phyloP scores from a whole-genome alignment of 768 basidiomycete genomes.

The Lactarius akahatsu region DNA sequence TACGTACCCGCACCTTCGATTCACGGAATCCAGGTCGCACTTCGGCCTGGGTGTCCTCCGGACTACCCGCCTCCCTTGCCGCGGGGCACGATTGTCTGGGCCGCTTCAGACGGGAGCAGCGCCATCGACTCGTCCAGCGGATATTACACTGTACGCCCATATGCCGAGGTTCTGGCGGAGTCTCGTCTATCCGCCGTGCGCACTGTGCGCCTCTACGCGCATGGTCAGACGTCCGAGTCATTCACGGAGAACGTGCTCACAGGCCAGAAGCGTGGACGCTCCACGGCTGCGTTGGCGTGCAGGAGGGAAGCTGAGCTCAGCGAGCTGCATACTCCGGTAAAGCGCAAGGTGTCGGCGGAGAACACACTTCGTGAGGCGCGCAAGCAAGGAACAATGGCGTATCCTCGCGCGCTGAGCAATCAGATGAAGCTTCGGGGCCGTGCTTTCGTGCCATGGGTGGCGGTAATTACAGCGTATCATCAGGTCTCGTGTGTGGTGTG shows the following conservation, averaged over 20 bases:
- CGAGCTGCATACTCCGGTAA: not conserved
- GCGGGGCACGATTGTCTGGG: not conserved
- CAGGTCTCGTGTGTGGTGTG: not conserved
- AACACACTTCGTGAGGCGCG: not conserved
- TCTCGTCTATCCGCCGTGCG: not conserved
- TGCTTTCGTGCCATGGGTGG: not conserved
- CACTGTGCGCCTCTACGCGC: not conserved
- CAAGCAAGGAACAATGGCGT: not conserved
- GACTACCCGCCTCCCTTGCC: not conserved
- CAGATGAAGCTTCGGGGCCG: not conserved
- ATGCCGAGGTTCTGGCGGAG: not conserved
- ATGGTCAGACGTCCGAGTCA: constrained; percentile 3
- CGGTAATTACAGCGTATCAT: not conserved
- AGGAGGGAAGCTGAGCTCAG: not conserved
- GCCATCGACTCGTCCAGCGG: not conserved
- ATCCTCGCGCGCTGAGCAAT: not conserved
- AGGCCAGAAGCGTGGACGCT: not conserved
- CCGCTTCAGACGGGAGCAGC: not conserved
- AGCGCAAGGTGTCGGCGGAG: not conserved
- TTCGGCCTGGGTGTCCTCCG: not conserved
- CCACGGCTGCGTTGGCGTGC: not conserved
- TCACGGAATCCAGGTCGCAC: not conserved
- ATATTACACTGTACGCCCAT: constrained; percentile 1
- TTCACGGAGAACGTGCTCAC: not conserved
- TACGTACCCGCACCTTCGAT: not conserved